Base-by-base conservation (phyloP, 805 yeast species). In the Starmerella potacharoeniae region DNA sequence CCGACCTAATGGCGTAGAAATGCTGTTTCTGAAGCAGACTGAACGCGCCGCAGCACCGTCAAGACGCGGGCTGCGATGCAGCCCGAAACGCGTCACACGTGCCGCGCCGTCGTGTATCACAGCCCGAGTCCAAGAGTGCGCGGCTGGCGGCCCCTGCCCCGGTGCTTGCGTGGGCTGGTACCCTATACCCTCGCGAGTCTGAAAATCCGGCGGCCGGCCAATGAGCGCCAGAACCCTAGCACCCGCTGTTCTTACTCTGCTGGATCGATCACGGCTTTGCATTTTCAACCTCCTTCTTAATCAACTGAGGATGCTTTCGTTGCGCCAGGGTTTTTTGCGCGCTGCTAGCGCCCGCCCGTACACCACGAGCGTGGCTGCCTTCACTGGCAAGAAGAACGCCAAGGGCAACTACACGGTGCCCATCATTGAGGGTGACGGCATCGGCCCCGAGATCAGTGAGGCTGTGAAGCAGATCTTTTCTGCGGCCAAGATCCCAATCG, bases 391-490 rank as follows among this genome's bases (percentile, higher is more conserved):
- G 60, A 71, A 71, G 65, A 71, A 71, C 55, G 64, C 69, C 47
- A 65, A 66, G 51, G 97, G 97, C 62, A 86, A 85, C 67, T 91
- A 82, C 76, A 81, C 87, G 54, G 98, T 93, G 60, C 91, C 98
- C 46, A 78, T 93, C 76, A 91, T 93, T 66, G 97, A 90, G 75
- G 97, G 97, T 75, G 97, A 91, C 70, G 98, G 98, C 78, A 89
- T 91, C 64, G 98, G 98, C 66, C 79, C 83, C 52, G 98, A 93
- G 74, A 93, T 93, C 71, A 85, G 97, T 62, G 81, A 86, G 66
- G 86, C 97, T 51, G 97, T 93, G 63, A 86, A 90, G 77, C 80
- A 84, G 62, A 91, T 93, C 67, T 93, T 88, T 75, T 75, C 83
- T 51, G 97, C 97, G 64, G 98, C 97, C 53, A 74, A 86, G 55